Evolutionary conservation across 768 basidiomycete genomes (phyloP), one percentile per base, ranked within the genome.

Genomic region (Pleurotus tuber-regium): DNA sequence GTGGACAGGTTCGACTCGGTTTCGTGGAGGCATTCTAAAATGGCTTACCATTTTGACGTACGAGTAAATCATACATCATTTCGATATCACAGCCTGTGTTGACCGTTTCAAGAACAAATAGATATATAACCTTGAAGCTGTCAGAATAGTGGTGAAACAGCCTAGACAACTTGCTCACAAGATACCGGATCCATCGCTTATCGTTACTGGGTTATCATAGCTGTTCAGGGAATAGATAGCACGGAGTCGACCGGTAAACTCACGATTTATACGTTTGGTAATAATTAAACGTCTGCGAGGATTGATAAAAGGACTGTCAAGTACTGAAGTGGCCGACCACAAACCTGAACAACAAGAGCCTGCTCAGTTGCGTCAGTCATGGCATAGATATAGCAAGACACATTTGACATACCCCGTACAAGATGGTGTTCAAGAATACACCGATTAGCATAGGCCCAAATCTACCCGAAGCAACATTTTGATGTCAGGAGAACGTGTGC

Each of bases 121-220:
- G 28, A 38, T 51, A 58, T 4, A 59, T 14, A n/a, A 53, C 52
- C 52, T 53, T n/a, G n/a, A n/a, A 16, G n/a, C n/a, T n/a, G n/a
- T n/a, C n/a, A n/a, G n/a, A 18, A 43, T 14, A 35, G 14, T 36
- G 18, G 33, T 6, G 18, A 28, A 16, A n/a, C 18, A 10, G n/a
- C n/a, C n/a, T n/a, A n/a, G n/a, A n/a, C 16, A 11, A 18, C 16
- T 14, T 23, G 8, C 52, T 28, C 18, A 53, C 52, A 16, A 53
- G 44, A 38, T 38, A 53, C 26, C 46, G 31, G 24, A 53, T 53
- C 52, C 44, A 48, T 21, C 14, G 25, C 16, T 24, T 33, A 23
- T 53, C 52, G 7, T 29, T 48, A 23, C 28, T 33, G n/a, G n/a
- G n/a, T n/a, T 24, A 10, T 33, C 14, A 33, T 31, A 36, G 26